Evolutionary conservation across 2,329 filamentous ascomycete species (phyloP).

Genomic region (Trichoderma guizhouense): DNA sequence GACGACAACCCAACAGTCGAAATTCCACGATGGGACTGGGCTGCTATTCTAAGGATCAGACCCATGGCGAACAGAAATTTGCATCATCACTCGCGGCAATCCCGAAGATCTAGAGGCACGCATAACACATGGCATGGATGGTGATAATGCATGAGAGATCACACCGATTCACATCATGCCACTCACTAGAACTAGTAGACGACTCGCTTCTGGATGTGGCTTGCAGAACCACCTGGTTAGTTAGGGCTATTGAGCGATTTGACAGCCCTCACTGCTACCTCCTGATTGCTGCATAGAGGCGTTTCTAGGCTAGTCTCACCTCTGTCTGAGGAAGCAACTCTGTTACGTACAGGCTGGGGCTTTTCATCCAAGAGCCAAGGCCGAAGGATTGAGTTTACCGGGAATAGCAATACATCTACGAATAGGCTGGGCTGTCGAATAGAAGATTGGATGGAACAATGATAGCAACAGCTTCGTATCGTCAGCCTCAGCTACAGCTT

Average conservation of each 20-base stretch:
- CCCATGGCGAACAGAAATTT: background rate
- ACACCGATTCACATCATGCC: background rate
- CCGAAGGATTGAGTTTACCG: background rate
- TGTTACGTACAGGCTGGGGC: background rate
- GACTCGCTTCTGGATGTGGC: background rate
- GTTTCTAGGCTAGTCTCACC: background rate
- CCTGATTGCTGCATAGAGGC: background rate
- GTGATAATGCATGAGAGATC: background rate
- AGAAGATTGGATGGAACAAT: background rate
- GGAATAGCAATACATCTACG: background rate
- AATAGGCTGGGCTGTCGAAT: background rate
- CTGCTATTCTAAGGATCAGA: background rate
- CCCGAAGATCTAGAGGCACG: background rate
- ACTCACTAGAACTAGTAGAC: background rate
- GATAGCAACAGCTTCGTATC: background rate
- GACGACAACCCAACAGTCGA: background rate
- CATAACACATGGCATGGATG: background rate
- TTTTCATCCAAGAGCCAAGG: background rate
- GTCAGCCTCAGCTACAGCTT: background rate
- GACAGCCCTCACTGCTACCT: background rate
- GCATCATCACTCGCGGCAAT: background rate
- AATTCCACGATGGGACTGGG: background rate
- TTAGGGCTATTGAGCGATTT: background rate
- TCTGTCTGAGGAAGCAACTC: background rate
- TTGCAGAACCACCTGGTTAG: background rate